phyloP scores from a whole-genome alignment of 1,139 yeast genomes.

The Entelexis paramagnoliae region DNA sequence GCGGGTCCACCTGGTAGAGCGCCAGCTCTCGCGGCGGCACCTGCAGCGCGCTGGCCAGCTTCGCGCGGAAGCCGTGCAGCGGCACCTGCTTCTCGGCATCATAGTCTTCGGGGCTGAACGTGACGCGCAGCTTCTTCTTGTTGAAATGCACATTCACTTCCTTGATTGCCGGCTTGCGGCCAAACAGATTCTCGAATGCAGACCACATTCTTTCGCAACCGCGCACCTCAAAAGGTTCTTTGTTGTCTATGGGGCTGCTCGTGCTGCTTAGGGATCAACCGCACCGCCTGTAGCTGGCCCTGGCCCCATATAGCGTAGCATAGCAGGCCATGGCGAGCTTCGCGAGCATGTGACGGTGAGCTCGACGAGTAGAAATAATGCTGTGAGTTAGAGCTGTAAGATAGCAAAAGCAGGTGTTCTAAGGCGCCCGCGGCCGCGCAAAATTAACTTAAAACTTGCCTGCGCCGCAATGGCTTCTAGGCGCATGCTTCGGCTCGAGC shows the following conservation, averaged over 20 bases:
- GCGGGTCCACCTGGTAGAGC: constrained; percentile 28
- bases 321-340: no score
- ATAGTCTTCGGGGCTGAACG: constrained; percentile 73
- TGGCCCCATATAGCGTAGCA: not conserved
- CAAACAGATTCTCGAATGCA: not conserved
- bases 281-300: no score
- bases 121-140: constrained; percentile 33
- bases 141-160: constrained; percentile 25
- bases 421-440: no score
- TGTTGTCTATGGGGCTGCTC: no score
- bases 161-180: not conserved
- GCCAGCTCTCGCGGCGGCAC: constrained; percentile 39
- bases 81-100: constrained; percentile 66
- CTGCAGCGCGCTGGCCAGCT: constrained; percentile 38
- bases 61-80: constrained; percentile 45
- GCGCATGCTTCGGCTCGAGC: no score
- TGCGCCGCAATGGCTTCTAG: no score
- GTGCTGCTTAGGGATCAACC: not conserved
- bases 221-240: no score
- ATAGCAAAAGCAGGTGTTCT: no score
- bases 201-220: not conserved
- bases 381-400: no score
- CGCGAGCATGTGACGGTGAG: no score
- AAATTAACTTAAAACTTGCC: no score
- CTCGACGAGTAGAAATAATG: no score